Conservation (phyloP, 139 green algal species). For the Spirogloea muscicola region DNA sequence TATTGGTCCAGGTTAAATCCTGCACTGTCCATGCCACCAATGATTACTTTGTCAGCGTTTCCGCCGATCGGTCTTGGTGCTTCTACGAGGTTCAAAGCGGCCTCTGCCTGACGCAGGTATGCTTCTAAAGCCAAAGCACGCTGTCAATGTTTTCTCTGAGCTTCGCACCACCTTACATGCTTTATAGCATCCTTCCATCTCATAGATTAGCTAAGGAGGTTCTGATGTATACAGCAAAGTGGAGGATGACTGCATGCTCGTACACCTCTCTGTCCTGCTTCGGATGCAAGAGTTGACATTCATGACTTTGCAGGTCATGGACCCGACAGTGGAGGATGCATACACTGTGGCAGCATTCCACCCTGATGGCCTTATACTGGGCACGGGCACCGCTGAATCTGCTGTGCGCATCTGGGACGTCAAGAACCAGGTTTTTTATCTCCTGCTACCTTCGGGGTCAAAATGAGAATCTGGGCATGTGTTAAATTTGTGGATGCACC, state of each 20-base stretch:
- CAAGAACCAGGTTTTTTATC: slow-evolving; percentile 63
- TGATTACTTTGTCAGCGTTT: slow-evolving; percentile 79
- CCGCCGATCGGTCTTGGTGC: slow-evolving; percentile 71
- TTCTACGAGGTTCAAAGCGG: slow-evolving; percentile 75
- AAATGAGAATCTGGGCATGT: too few relatives aligned
- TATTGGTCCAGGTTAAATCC: too few relatives aligned
- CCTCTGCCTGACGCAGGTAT: slow-evolving; percentile 60
- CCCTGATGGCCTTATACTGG: slow-evolving; percentile 71
- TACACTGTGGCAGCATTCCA: slow-evolving; percentile 55
- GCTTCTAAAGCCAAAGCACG: not conserved
- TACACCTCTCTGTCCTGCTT: too few relatives aligned
- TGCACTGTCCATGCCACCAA: slow-evolving; percentile 64
- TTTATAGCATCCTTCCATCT: too few relatives aligned
- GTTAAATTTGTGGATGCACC: too few relatives aligned
- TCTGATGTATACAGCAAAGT: too few relatives aligned
- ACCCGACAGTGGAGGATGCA: slow-evolving; percentile 39
- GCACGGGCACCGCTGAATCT: slow-evolving; percentile 62
- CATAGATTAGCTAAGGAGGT: too few relatives aligned
- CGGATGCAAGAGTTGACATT: too few relatives aligned
- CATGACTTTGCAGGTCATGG: slow-evolving; percentile 42
- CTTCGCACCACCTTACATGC: too few relatives aligned
- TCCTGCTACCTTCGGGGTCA: too few relatives aligned
- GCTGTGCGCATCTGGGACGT: slow-evolving; percentile 85
- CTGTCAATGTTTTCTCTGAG: too few relatives aligned
- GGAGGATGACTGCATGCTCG: too few relatives aligned